Evolutionary conservation across 306 rosid genomes (phyloP).

Genomic region (Prunus dulcis): DNA sequence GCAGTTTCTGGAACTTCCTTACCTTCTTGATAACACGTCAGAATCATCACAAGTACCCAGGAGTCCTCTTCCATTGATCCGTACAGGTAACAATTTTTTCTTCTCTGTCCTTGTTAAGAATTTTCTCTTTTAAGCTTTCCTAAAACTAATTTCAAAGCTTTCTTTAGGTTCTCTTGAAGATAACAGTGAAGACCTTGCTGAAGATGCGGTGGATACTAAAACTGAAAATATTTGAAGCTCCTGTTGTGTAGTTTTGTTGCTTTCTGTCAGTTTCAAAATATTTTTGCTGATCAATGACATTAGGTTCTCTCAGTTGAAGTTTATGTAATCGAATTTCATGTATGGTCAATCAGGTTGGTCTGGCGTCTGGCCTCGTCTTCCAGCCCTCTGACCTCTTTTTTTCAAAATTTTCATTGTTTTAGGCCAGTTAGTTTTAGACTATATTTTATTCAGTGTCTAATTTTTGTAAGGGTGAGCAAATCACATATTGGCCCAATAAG

Average conservation of each 20-base stretch:
- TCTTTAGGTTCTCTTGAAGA: slow-evolving; percentile 36
- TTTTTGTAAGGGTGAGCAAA: neutral
- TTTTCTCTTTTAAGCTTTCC: neutral
- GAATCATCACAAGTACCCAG: slow-evolving; percentile 35
- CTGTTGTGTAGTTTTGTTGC: neutral
- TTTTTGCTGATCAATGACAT: neutral
- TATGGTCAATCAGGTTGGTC: neutral
- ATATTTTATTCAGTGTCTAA: neutral
- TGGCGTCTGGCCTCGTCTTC: neutral
- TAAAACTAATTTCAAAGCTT: slow-evolving; percentile 3
- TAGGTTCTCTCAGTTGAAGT: neutral
- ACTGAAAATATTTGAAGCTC: slow-evolving; percentile 23
- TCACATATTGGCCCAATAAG: neutral
- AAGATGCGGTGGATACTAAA: slow-evolving; percentile 35
- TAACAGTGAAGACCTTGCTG: slow-evolving; percentile 46
- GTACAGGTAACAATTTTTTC: slow-evolving; percentile 44
- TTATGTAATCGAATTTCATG: neutral
- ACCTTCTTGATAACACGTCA: slow-evolving; percentile 65
- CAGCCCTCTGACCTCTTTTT: neutral
- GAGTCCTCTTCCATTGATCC: slow-evolving; percentile 41
- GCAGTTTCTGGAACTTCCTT: slow-evolving; percentile 83
- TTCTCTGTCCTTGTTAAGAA: neutral
- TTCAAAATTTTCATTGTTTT: neutral
- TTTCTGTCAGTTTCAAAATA: neutral
- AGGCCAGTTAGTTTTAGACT: neutral